Evolutionary conservation across 1,284 basidiomycete genomes (phyloP).

Genomic region (Cryptococcus deneoformans): DNA sequence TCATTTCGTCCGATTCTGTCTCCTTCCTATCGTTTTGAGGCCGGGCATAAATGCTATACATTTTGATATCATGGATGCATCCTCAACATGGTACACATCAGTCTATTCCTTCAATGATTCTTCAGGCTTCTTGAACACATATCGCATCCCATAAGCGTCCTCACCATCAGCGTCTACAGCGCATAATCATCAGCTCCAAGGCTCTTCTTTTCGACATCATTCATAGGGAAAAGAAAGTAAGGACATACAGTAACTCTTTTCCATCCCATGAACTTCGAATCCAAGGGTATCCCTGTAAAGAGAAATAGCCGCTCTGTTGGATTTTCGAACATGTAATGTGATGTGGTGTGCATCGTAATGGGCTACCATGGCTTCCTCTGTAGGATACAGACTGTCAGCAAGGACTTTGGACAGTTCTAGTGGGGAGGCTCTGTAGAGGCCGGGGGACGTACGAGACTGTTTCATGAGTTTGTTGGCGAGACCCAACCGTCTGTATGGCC

Average conservation of each 20-base stretch:
- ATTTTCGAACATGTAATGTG: slow-evolving; percentile 80
- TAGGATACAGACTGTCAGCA: neutral
- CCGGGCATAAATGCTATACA: no score
- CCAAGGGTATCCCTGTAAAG: slow-evolving; percentile 81
- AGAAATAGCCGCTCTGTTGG: slow-evolving; percentile 77
- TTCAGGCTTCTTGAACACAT: slow-evolving; percentile 46
- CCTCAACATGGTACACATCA: no score
- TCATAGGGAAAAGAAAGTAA: neutral
- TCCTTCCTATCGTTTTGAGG: no score
- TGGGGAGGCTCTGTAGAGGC: neutral
- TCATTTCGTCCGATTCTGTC: no score
- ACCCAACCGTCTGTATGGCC: slow-evolving; percentile 78
- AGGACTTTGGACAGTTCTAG: neutral
- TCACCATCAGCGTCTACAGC: slow-evolving; percentile 81
- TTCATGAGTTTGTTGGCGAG: slow-evolving; percentile 86
- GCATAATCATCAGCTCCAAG: no score
- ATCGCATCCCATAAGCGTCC: slow-evolving; percentile 85
- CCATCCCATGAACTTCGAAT: slow-evolving; percentile 68
- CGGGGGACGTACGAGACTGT: slow-evolving; percentile 64
- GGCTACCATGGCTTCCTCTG: slow-evolving; percentile 83
- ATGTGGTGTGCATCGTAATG: slow-evolving; percentile 74
- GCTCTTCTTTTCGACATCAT: neutral
- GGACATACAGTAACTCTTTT: slow-evolving; percentile 76
- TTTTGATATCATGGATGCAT: no score
- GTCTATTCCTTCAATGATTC: neutral